Evolutionary conservation across 345 rosid species (phyloP), one percentile per base, ranked within the genome.

Genomic region (Salix udensis): DNA sequence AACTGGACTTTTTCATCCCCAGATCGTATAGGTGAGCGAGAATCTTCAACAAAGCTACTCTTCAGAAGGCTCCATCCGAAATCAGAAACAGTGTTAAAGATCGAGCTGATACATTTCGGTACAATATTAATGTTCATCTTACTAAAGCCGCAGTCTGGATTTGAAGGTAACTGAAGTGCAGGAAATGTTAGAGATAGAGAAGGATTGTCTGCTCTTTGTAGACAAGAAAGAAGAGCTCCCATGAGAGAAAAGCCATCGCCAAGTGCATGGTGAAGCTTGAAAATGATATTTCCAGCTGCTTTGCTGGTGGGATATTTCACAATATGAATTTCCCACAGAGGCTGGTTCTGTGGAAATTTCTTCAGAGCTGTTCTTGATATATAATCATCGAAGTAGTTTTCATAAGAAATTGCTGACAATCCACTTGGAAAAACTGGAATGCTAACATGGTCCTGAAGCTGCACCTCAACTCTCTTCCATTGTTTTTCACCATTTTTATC

Each of bases 251-350:
- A 87, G 13, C 92, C 90, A 65, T 89, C 92, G 0, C 91, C 92
- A n/a, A 89, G 87, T 0, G 92, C 82, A 70, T 89, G 92, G 71
- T 89, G 90, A n/a, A 89, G 83, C 86, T 87, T 89, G 88, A 89
- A 87, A 7, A 89, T 75, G 0, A 79, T 0, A 50, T 60, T 82
- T 0, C 86, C 88, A 14, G 87, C 84, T 31, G 89, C 85, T 37
- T 75, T 66, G 42, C 69, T 80, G 13, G 88, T 83, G 1, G 88
- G 86, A 72, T 84, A 85, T 48, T 80, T 85, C n/a, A 89, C 30
- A 4, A 88, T 65, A 39, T 89, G 92, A 58, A 89, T 76, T 66
- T 89, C 89, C 92, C 92, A 89, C 14, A 86, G 42, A 0, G 92
- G 92, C 46, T 77, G 83, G 79, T 26, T 85, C 21, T 80, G 78